phyloP scores from a whole-genome alignment of 179 eudicot species.

The Gypsophila paniculata region DNA sequence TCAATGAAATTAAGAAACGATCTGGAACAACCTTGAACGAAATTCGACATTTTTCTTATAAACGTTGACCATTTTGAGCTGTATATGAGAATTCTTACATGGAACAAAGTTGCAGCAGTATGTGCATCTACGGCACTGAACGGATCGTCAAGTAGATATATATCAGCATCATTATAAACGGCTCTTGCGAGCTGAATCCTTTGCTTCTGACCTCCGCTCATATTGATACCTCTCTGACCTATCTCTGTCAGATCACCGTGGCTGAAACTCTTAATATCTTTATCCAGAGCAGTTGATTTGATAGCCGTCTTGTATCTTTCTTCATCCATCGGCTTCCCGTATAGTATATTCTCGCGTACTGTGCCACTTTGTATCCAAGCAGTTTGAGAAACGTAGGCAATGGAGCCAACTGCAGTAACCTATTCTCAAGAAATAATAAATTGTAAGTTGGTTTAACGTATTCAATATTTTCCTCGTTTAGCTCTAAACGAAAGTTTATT shows the following conservation, averaged over 20 bases:
- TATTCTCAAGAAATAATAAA: neutral
- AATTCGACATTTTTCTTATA: neutral
- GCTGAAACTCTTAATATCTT: slow-evolving; percentile 53
- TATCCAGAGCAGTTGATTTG: slow-evolving; percentile 53
- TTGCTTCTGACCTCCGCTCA: slow-evolving; percentile 62
- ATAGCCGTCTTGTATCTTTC: slow-evolving; percentile 51
- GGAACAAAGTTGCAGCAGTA: slow-evolving; percentile 63
- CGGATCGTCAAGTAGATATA: slow-evolving; percentile 82
- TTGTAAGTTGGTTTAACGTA: neutral
- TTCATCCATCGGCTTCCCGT: slow-evolving; percentile 59
- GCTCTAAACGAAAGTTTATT: too few species aligned
- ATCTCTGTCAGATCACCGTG: slow-evolving; percentile 74
- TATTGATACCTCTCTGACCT: slow-evolving; percentile 77
- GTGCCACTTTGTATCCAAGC: slow-evolving; percentile 89
- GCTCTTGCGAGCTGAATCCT: slow-evolving; percentile 84
- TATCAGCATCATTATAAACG: slow-evolving; percentile 72
- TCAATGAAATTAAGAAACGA: neutral
- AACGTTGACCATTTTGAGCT: neutral
- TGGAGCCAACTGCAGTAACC: slow-evolving; percentile 24
- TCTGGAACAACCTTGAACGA: neutral
- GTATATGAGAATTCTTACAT: slow-evolving; percentile 33
- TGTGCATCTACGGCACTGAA: slow-evolving; percentile 92
- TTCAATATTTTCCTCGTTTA: too few species aligned
- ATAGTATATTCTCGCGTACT: slow-evolving; percentile 71
- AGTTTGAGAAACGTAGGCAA: slow-evolving; percentile 79